These are phyloP conservation scores for Echium plantagineum DNA, from an alignment of 257 asterid species.

Conservation along the genomic window DNA sequence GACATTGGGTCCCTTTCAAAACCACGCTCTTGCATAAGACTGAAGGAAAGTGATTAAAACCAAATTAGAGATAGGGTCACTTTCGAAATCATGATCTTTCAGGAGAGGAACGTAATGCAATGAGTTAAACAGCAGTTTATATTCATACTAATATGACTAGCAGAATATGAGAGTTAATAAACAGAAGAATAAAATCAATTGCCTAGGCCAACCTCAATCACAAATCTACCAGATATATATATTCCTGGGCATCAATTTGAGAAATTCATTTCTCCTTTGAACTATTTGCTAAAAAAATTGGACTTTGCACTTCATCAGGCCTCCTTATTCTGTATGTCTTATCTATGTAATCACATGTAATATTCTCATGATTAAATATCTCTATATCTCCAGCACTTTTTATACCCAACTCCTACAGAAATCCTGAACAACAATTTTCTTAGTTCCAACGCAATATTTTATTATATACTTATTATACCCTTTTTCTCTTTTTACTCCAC, in stretches of 20 bases:
- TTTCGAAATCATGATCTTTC: constrained; percentile 38
- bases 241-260: too few relatives aligned
- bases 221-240: too few relatives aligned
- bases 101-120: constrained; percentile 24
- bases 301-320: not conserved
- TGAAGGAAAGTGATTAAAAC: constrained; percentile 28
- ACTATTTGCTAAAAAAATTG: too few relatives aligned
- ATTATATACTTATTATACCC: too few relatives aligned
- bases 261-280: not conserved
- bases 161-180: too few relatives aligned
- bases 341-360: too few relatives aligned
- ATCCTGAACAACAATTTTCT: too few relatives aligned
- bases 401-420: not conserved
- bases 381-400: not conserved
- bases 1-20: constrained; percentile 49
- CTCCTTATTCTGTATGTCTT: not conserved
- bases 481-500: too few relatives aligned
- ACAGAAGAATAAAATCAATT: too few relatives aligned
- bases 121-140: constrained; percentile 4
- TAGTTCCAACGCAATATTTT: too few relatives aligned
- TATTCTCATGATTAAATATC: not conserved
- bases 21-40: constrained; percentile 60
- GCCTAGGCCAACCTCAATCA: too few relatives aligned
- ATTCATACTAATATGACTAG: not conserved
- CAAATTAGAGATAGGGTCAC: constrained; percentile 54